Conservation (phyloP, 768 basidiomycete species). For the Mycena floridula region DNA sequence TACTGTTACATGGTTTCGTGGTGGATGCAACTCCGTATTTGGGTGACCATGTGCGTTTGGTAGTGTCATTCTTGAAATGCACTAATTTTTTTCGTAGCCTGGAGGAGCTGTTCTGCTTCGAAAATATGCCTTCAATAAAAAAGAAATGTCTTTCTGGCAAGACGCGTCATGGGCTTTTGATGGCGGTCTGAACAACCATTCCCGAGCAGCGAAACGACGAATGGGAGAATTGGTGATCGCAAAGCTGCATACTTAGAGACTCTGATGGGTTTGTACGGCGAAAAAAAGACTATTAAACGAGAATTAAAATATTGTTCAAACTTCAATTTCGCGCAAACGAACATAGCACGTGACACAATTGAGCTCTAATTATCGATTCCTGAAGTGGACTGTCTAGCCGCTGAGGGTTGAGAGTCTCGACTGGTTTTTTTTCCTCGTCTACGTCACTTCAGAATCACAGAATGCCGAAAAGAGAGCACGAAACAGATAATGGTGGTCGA, state of each 20-base stretch:
- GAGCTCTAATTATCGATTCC: too few relatives aligned
- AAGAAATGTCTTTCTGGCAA: constrained; percentile 14
- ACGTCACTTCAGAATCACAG: too few relatives aligned
- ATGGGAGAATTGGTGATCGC: constrained; percentile 48
- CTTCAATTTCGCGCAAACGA: too few relatives aligned
- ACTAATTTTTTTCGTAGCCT: constrained; percentile 35
- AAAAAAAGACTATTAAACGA: too few relatives aligned
- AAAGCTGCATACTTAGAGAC: constrained; percentile 31
- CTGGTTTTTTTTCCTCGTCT: too few relatives aligned
- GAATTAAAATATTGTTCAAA: too few relatives aligned
- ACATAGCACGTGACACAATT: too few relatives aligned
- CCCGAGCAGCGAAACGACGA: constrained; percentile 44
- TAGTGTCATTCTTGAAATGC: neutral
- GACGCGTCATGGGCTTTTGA: constrained; percentile 62
- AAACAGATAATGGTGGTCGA: constrained; percentile 26
- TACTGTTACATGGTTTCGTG: constrained; percentile 55
- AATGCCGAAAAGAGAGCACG: constrained; percentile 51
- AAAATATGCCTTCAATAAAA: constrained; percentile 32
- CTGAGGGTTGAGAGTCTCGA: too few relatives aligned
- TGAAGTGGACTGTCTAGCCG: too few relatives aligned
- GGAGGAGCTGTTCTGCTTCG: constrained; percentile 53
- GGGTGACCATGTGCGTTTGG: constrained; percentile 56
- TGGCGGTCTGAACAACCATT: constrained; percentile 71
- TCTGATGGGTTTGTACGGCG: too few relatives aligned
- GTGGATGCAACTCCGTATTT: constrained; percentile 60